Conservation (phyloP, 208 protist species). For the Crithidia fasciculata region DNA sequence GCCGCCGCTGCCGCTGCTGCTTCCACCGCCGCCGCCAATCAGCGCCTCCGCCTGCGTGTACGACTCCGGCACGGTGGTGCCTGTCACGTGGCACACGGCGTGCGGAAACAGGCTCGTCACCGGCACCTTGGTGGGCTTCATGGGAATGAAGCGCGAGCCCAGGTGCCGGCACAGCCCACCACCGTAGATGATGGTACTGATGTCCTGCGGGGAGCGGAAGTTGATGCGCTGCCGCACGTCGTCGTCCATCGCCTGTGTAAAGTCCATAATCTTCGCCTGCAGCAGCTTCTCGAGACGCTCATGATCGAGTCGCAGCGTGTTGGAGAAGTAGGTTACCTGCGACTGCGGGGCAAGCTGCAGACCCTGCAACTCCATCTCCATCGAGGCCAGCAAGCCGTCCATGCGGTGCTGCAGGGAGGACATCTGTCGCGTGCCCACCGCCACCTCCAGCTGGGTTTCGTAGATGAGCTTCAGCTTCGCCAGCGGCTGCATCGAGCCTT, state of each 20-base stretch:
- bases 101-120: slow-evolving; percentile 83
- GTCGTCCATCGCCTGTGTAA: slow-evolving; percentile 84
- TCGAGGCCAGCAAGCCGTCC: slow-evolving; percentile 90
- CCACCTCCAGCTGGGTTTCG: slow-evolving; percentile 88
- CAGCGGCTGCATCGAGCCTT: slow-evolving; percentile 66
- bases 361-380: slow-evolving; percentile 91
- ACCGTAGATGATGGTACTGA: slow-evolving; percentile 92
- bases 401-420: slow-evolving; percentile 86
- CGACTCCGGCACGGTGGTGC: slow-evolving; percentile 57
- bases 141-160: slow-evolving; percentile 67
- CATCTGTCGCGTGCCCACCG: slow-evolving; percentile 81
- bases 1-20: background rate
- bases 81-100: slow-evolving; percentile 71
- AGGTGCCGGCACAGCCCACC: slow-evolving; percentile 85
- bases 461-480: slow-evolving; percentile 90
- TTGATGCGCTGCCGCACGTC: slow-evolving; percentile 88
- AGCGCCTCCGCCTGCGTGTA: slow-evolving; percentile 69
- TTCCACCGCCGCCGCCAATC: slow-evolving; percentile 24
- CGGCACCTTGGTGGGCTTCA: slow-evolving; percentile 57
- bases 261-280: slow-evolving; percentile 87
- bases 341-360: slow-evolving; percentile 78
- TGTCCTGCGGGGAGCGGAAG: slow-evolving; percentile 88
- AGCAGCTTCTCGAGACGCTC: slow-evolving; percentile 83
- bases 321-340: slow-evolving; percentile 69
- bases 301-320: slow-evolving; percentile 68